phyloP scores from a whole-genome alignment of 768 basidiomycete genomes.

The Crucibulum laeve region DNA sequence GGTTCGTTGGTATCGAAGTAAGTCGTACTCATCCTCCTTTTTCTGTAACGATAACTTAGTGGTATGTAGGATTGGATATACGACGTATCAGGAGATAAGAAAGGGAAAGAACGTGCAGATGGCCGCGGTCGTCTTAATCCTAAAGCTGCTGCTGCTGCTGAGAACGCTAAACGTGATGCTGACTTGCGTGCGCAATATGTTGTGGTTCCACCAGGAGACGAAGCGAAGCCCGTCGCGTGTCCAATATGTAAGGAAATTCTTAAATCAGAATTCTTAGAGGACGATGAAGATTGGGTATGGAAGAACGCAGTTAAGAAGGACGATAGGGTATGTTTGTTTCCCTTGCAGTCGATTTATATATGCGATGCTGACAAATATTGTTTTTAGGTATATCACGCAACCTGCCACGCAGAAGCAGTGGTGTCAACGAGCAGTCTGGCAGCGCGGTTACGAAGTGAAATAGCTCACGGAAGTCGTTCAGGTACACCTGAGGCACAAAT shows the following conservation, averaged over 20 bases:
- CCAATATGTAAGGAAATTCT: constrained; percentile 95
- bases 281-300: constrained; percentile 99
- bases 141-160: constrained; percentile 57
- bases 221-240: constrained; percentile 80
- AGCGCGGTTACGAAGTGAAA: constrained; percentile 62
- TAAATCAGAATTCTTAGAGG: constrained; percentile 89
- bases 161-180: constrained; percentile 68
- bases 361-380: constrained; percentile 3
- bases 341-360: not conserved
- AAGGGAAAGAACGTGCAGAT: constrained; percentile 67
- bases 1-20: constrained; percentile 85
- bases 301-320: constrained; percentile 84
- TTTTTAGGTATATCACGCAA: constrained; percentile 85
- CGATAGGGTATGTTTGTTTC: constrained; percentile 58
- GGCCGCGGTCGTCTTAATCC: constrained; percentile 44
- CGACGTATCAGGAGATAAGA: constrained; percentile 53
- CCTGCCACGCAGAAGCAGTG: constrained; percentile 83
- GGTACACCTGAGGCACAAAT: constrained; percentile 65
- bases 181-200: constrained; percentile 77
- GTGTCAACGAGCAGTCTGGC: constrained; percentile 62
- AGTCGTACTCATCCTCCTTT: constrained; percentile 1
- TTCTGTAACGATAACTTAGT: constrained; percentile 9
- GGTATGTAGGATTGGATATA: constrained; percentile 79
- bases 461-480: constrained; percentile 61
- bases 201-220: constrained; percentile 86